Conservation (phyloP, 1,284 basidiomycete genomes). For the Leucoagaricus sp. region DNA sequence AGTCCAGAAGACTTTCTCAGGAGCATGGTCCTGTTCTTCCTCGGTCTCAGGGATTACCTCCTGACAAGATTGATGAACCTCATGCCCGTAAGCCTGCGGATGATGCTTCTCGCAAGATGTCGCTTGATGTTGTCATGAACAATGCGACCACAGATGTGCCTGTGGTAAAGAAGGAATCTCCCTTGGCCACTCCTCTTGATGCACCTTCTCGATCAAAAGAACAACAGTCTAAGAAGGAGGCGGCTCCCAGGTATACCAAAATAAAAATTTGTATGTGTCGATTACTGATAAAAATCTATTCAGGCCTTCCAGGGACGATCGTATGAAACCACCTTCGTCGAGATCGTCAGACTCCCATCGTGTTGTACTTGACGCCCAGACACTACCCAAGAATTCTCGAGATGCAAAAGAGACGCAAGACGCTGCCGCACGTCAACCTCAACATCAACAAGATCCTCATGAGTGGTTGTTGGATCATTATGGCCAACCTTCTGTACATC, state of each 20-base stretch:
- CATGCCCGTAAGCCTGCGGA: background rate
- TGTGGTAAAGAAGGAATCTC: constrained; percentile 8
- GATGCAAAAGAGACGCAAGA: background rate
- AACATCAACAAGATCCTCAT: constrained; percentile 42
- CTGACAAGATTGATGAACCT: background rate
- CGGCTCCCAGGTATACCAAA: background rate
- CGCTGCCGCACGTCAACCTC: background rate
- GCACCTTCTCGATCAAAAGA: background rate
- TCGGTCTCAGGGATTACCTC: background rate
- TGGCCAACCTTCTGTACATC: constrained; percentile 23
- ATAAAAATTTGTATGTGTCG: background rate
- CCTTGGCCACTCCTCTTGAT: background rate
- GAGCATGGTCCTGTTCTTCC: background rate
- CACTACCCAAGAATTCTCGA: background rate
- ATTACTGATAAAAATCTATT: background rate
- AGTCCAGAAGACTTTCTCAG: background rate
- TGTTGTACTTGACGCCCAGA: background rate
- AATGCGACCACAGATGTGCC: background rate
- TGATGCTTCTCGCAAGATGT: constrained; percentile 2
- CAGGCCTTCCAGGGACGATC: constrained; percentile 2
- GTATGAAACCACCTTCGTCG: background rate
- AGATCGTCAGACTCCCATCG: background rate
- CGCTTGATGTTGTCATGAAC: constrained; percentile 12
- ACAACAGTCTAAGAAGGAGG: background rate
- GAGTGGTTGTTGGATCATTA: constrained; percentile 62